phyloP scores from a whole-genome alignment of 257 asterid genomes.

The Primulina huaijiensis region DNA sequence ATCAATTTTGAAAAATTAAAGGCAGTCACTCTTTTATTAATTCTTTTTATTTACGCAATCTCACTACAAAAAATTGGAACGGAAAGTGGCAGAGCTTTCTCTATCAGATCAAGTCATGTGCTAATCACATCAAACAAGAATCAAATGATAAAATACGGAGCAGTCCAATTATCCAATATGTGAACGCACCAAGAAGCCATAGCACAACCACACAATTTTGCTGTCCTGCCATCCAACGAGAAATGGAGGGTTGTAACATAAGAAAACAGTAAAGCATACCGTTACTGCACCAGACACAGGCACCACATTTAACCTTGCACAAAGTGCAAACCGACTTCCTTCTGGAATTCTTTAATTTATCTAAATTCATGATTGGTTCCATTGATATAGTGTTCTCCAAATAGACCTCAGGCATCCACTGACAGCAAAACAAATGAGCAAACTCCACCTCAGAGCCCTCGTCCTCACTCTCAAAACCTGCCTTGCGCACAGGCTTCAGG shows the following conservation, averaged over 20 bases:
- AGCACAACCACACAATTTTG: conserved; percentile 26
- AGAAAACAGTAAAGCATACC: conserved; percentile 75
- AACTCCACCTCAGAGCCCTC: conserved; percentile 42
- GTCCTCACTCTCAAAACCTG: conserved; percentile 34
- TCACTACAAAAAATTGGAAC: conserved; percentile 14
- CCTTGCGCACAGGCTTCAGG: conserved; percentile 61
- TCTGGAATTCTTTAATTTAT: conserved; percentile 64
- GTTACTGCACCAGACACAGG: conserved; percentile 94
- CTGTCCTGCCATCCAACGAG: conserved; percentile 37
- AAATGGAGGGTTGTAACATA: conserved; percentile 35
- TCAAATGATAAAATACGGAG: conserved; percentile 21
- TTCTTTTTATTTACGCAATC: conserved; percentile 4
- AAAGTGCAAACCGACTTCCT: conserved; percentile 71
- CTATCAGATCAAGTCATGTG: conserved; percentile 11
- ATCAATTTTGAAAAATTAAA: neutral
- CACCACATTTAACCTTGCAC: conserved; percentile 95
- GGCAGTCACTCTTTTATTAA: conserved; percentile 11
- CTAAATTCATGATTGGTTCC: conserved; percentile 83
- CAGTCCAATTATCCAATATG: conserved; percentile 17
- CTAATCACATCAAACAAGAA: conserved; percentile 15
- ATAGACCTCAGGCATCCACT: conserved; percentile 92
- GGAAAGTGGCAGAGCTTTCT: conserved; percentile 9
- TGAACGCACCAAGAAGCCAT: conserved; percentile 16
- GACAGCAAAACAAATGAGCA: conserved; percentile 93
- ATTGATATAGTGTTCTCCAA: conserved; percentile 72